Base-by-base conservation (phyloP, 805 yeast species). In the Millerozyma miso region DNA sequence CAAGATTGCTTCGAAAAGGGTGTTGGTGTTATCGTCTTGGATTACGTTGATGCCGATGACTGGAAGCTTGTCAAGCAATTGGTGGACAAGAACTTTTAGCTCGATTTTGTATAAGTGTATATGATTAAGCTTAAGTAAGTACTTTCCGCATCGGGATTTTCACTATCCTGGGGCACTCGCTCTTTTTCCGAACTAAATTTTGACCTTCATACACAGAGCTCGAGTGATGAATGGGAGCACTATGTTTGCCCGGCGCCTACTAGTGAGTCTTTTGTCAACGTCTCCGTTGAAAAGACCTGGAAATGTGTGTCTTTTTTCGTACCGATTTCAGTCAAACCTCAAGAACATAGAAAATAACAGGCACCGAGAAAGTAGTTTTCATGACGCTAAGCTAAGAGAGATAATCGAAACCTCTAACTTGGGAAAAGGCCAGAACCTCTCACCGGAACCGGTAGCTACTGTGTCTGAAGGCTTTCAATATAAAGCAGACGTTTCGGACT, bases 1-100 rank as follows among this genome's bases (percentile, higher is more conserved):
- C 69, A 71, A 38, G 69, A 74, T n/a, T 52, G 63, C 13, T 78
- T 79, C 54, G 71, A 67, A 33, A 73, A 69, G 51, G 83, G 83
- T 23, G 68, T 72, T 47, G 93, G 93, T 33, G 69, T 84, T 34
- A 68, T 84, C 37, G 78, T 85, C 19, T 62, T 85, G 56, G 93
- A 85, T 59, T 85, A 77, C 54, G 77, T 80, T 33, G 88, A 83
- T 45, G 56, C 64, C 13, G 68, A 81, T 44, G 66, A 80, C 55
- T 85, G 88, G 88, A 69, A 65, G 50, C 58, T 80, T 44, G 75
- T 72, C 19, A 70, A 66, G 51, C 58, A 58, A 31, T 65, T 84
- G 42, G 71, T 83, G 41, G 73, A 78, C 50, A 68, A 74, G 50
- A 81, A 81, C 54, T 69, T 69, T 45, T 63, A 51, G 37, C n/a